Evolutionary conservation across 345 rosid genomes (phyloP), one percentile per base, ranked within the genome.

Genomic region (Salix suchowensis): DNA sequence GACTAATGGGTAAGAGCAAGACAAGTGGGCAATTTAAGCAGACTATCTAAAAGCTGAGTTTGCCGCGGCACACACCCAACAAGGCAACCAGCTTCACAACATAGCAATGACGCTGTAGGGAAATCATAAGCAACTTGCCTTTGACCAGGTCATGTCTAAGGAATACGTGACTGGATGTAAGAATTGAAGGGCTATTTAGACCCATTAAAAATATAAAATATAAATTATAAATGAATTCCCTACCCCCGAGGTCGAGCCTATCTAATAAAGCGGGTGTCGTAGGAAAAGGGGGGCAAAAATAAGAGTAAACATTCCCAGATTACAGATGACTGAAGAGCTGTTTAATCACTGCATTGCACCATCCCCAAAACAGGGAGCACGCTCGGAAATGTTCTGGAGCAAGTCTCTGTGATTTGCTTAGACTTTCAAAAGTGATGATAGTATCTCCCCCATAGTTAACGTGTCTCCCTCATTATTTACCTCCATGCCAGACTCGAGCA

Each of bases 391-490:
- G 61, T 21, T 54, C 24, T 54, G 24, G 5, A 1, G 61, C 61
- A 21, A 8, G 39, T 5, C 37, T 40, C 19, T n/a, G 2, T 12
- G 24, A 11, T 39, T 2, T 2, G 15, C 14, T 39, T 34, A 1
- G 65, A 54, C 10, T 34, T 40, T 67, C 75, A 94, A 82, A 70
- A 96, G 89, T 9, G 97, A 88, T 36, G 97, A 88, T 16, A 96
- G 82, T 83, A 92, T 94, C 84, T 96, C 93, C 76, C 98, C 97
- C 97, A 92, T 92, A 2, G 95, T 94, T 87, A 91, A 65, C 7
- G 86, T 78, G 68, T 84, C 87, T 36, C 90, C 87, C 64, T 86
- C 86, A 34, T 91, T 80, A 48, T 87, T 91, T 73, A 91, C 84
- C 78, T 84, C 89, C 50, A 90, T 65, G 23, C 92, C 97, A 1